Percentiles rank a stretch among this genome's conserved stretches.
phyloP scores from a whole-genome alignment of 176 grass and related monocot species.

The Phragmites australis region DNA sequence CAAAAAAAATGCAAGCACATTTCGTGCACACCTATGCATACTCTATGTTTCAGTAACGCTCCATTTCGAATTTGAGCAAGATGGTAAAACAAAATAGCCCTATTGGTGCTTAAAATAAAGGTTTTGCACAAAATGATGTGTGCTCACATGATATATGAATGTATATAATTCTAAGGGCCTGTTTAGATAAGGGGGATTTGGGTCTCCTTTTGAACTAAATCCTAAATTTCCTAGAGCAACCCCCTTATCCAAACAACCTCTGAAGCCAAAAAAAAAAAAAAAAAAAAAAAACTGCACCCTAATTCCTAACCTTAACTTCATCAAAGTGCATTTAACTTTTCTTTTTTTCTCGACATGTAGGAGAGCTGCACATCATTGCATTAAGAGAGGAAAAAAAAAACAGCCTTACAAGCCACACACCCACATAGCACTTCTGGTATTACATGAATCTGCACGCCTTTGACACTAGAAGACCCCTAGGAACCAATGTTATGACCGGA shows the following conservation, averaged over 20 bases:
- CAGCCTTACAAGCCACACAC: too few relatives aligned
- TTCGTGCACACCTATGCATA: neutral
- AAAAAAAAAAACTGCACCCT: conserved; percentile 6
- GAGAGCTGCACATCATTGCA: too few relatives aligned
- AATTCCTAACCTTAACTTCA: neutral
- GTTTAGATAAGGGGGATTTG: neutral
- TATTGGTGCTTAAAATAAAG: conserved; percentile 8
- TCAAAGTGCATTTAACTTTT: neutral
- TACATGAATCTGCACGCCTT: too few relatives aligned
- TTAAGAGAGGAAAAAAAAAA: too few relatives aligned
- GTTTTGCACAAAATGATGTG: conserved; percentile 4
- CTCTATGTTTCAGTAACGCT: conserved; percentile 9
- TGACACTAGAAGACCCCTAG: too few relatives aligned
- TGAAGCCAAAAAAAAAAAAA: neutral
- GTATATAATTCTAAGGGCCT: neutral
- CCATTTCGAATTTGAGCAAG: neutral
- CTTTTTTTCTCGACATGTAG: too few relatives aligned
- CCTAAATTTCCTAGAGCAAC: neutral
- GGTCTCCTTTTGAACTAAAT: neutral
- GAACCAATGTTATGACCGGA: too few relatives aligned
- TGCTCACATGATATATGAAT: neutral
- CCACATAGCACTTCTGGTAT: too few relatives aligned
- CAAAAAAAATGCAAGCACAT: neutral
- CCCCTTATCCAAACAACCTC: neutral
- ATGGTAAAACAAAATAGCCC: neutral